phyloP scores from a whole-genome alignment of 2,329 filamentous ascomycete species.

The Bipolaris sorokiniana region DNA sequence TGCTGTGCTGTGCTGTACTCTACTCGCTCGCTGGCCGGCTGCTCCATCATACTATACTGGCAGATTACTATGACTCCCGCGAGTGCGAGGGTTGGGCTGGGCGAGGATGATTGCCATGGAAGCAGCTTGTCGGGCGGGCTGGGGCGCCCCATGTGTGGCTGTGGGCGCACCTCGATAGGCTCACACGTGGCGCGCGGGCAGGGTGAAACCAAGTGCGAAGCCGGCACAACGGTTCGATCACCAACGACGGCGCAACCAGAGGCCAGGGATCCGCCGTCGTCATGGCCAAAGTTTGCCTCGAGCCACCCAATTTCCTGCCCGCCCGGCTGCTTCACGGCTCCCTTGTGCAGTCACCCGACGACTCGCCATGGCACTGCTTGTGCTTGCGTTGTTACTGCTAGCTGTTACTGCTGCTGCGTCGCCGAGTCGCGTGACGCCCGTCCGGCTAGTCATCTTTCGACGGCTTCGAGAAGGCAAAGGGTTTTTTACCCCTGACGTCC shows the following conservation, averaged over 20 bases:
- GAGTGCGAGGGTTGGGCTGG: no score
- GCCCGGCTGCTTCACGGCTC: constrained; percentile 15
- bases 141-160: constrained; percentile 26
- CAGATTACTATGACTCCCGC: no score
- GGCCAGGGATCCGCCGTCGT: constrained; percentile 24
- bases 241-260: constrained; percentile 26
- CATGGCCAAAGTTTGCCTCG: constrained; percentile 1
- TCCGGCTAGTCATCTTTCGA: constrained; percentile 17
- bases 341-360: no score
- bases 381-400: no score
- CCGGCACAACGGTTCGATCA: constrained; percentile 36
- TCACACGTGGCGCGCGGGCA: constrained; percentile 37
- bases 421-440: constrained; percentile 38
- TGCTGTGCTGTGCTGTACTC: constrained; percentile 3
- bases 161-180: constrained; percentile 8
- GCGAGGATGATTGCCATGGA: no score
- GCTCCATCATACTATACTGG: no score
- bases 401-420: no score
- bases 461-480: constrained; percentile 38
- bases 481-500: constrained; percentile 31
- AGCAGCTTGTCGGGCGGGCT: background rate
- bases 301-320: constrained; percentile 14
- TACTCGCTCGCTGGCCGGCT: no score
- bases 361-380: no score
- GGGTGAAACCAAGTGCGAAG: constrained; percentile 36